Base-by-base conservation (phyloP, 2,329 filamentous ascomycete species). In the Calonectria hongkongensis region DNA sequence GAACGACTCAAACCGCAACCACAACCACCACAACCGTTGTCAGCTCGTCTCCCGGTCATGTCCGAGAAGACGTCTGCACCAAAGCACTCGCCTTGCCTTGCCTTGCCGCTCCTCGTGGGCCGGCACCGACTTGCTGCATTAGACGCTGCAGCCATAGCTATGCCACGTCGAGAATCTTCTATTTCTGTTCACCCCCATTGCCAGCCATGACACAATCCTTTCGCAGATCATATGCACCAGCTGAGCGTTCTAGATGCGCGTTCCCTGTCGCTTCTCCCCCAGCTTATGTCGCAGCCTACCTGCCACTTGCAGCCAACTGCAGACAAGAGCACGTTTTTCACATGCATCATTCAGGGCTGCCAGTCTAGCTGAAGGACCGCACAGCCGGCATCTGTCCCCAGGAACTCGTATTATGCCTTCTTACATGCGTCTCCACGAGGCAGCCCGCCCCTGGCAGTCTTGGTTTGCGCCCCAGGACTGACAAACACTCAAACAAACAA, bases 401-500 rank as follows among this genome's bases (percentile, higher is more conserved):
- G 6, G 33, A 21, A 21, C 54, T 39, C 54, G 54, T 60, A 39
- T 63, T 28, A 13, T 58, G 28, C 39, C 51, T 36, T 63, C 54
- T 51, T 45, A 41, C 65, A 48, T 50, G 64, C 63, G n/a, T 68
- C 70, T 65, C 41, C 36, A 25, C 33, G 18, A 45, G 65, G 56
- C 56, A 48, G 30, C 33, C 63, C 30, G 27, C 58, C 48, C 48
- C 30, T 18, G 41, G 39, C 8, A 30, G 27, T 10, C 48, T 41
- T 25, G 30, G 65, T 47, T 72, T 68, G 47, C 39, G 33, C 56
- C 15, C 41, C 41, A 58, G 28, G 60, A 15, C 33, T 25, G 65
- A 65, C 70, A 72, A 72, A 71, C 68, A 50, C 48, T 27, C 41
- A n/a, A 45, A 51, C 68, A 71, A 71, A 72, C 70, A 60, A 39